Evolutionary conservation across 345 rosid species (phyloP).

Genomic region (Orychophragmus violaceus): DNA sequence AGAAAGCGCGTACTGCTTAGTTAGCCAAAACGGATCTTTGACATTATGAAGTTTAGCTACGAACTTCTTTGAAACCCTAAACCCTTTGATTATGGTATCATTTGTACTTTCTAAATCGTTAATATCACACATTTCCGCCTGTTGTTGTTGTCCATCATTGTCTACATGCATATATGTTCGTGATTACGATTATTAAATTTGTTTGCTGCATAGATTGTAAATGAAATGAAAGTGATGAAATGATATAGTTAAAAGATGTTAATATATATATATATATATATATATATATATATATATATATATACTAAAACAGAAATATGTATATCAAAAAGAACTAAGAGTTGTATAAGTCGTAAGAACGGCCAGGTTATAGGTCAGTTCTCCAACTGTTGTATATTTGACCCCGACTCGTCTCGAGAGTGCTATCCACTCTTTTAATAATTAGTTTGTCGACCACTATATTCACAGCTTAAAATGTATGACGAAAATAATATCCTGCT

Average conservation of each 20-base stretch:
- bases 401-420: conserved; percentile 17
- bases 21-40: not conserved
- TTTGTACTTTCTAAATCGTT: not conserved
- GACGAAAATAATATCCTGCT: not conserved
- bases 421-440: conserved; percentile 13
- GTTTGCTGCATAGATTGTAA: not conserved
- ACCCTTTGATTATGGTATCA: not conserved
- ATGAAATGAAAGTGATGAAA: not conserved
- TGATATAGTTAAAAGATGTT: not conserved
- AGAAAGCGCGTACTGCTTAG: not conserved
- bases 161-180: not conserved
- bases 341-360: not conserved
- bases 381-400: not conserved
- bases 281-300: not conserved
- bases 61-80: not conserved
- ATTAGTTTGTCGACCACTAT: conserved; percentile 20
- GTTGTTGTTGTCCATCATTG: not conserved
- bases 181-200: not conserved
- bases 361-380: conserved; percentile 14
- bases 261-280: not conserved
- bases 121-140: not conserved
- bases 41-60: not conserved
- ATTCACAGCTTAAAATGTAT: not conserved
- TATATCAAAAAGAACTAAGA: not conserved
- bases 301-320: not conserved